A percentile compares a stretch with the other conserved stretches of the same genome.
phyloP scores from a whole-genome alignment of 169 alveolate species.

The Plasmodium billcollinsi region DNA sequence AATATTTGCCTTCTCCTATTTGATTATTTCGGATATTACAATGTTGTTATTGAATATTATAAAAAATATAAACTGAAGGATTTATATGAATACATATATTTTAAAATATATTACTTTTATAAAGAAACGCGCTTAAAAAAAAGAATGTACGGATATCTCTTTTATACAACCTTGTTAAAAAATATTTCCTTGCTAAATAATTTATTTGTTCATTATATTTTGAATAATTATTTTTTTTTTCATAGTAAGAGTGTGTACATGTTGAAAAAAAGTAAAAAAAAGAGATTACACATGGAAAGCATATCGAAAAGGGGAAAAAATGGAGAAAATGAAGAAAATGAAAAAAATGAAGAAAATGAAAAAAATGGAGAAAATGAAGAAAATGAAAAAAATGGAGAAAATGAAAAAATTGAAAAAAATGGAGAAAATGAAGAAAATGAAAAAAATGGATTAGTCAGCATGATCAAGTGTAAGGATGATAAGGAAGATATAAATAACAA shows the following conservation, averaged over 20 bases:
- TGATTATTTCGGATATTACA: constrained; percentile 19
- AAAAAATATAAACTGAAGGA: background rate
- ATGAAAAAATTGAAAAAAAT: background rate
- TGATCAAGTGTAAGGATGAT: background rate
- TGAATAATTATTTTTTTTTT: constrained; percentile 22
- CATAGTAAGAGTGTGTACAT: background rate
- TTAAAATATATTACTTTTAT: constrained; percentile 30
- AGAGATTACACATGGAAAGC: background rate
- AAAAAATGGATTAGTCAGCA: too few relatives aligned
- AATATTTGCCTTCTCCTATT: constrained; percentile 10
- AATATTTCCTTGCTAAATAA: constrained; percentile 11
- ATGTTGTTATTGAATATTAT: constrained; percentile 17
- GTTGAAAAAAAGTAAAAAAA: background rate
- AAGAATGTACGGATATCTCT: constrained; percentile 41
- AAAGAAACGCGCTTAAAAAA: constrained; percentile 30
- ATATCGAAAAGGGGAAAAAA: too few relatives aligned
- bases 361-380: background rate
- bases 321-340: background rate
- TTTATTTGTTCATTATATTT: constrained; percentile 6
- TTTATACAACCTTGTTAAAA: constrained; percentile 11
- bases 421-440: background rate
- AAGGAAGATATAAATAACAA: background rate
- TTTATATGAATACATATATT: constrained; percentile 39
- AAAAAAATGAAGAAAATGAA: background rate
- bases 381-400: background rate